Percentiles rank a stretch among this genome's conserved stretches.
phyloP scores from a whole-genome alignment of 768 basidiomycete species.

The Jaapia argillacea region DNA sequence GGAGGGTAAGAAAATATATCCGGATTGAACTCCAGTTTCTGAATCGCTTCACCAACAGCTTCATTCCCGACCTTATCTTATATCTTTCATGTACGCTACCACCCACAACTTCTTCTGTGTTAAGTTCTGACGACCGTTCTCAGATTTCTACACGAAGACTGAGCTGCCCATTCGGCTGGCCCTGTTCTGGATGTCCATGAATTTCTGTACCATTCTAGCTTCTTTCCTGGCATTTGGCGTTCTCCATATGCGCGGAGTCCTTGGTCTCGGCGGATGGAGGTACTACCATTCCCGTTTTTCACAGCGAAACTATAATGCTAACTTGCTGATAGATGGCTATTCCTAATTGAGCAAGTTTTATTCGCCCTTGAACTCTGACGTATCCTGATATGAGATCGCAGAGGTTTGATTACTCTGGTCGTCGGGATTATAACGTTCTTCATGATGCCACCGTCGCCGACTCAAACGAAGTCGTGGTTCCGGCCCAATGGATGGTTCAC shows the following conservation, averaged over 20 bases:
- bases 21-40: too few relatives aligned
- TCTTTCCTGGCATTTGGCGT: constrained; percentile 62
- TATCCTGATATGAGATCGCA: not conserved
- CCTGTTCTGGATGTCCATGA: constrained; percentile 59
- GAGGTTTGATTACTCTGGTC: constrained; percentile 26
- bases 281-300: constrained; percentile 18
- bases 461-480: constrained; percentile 51
- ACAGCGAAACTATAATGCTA: too few relatives aligned
- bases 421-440: constrained; percentile 44
- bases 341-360: constrained; percentile 39
- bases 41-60: constrained; percentile 18
- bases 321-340: constrained; percentile 19
- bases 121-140: constrained; percentile 43
- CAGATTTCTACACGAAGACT: constrained; percentile 51
- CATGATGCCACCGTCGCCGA: constrained; percentile 53
- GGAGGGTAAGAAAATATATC: not conserved
- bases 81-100: constrained; percentile 44
- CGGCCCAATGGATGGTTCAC: constrained; percentile 58
- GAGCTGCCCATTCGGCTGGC: constrained; percentile 60
- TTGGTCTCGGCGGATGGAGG: constrained; percentile 45
- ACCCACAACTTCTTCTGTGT: not conserved
- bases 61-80: constrained; percentile 49
- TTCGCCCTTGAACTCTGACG: not conserved
- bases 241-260: constrained; percentile 39
- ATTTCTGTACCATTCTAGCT: constrained; percentile 40